Conservation (phyloP, 2,329 filamentous ascomycete genomes). For the Phialophora tarda region DNA sequence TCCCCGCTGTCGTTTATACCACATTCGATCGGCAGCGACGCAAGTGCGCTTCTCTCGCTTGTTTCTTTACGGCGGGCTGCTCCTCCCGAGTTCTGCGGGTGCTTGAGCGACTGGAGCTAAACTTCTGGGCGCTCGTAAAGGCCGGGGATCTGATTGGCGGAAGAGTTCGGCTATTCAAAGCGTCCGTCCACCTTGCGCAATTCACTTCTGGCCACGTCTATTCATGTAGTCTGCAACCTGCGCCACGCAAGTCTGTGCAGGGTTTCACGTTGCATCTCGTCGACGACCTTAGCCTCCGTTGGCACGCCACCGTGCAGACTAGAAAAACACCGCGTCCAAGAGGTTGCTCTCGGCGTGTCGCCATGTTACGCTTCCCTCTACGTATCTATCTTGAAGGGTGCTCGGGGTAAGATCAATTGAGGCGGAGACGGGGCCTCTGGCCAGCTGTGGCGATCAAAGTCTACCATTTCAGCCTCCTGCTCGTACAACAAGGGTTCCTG, state of each 20-base stretch:
- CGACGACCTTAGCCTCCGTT: no score
- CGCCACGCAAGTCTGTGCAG: no score
- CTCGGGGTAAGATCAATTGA: not conserved
- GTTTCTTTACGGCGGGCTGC: not conserved
- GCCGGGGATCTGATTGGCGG: constrained; percentile 17
- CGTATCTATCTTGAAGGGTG: not conserved
- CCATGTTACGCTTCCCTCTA: not conserved
- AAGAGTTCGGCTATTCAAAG: not conserved
- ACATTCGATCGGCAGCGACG: no score
- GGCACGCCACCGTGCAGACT: no score
- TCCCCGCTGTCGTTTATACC: no score
- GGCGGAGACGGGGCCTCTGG: not conserved
- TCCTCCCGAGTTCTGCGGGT: not conserved
- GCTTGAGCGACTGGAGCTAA: not conserved
- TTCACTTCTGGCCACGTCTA: not conserved
- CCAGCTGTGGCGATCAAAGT: not conserved
- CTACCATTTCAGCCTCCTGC: not conserved
- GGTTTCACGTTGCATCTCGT: no score
- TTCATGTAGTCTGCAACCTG: no score
- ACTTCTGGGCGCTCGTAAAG: constrained; percentile 19
- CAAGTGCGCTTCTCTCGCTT: not conserved
- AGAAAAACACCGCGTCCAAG: not conserved
- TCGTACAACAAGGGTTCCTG: not conserved
- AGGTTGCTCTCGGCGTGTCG: not conserved
- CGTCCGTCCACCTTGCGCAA: not conserved